Percentiles rank a stretch among this genome's conserved stretches.
Evolutionary conservation across 2,329 filamentous ascomycete genomes (phyloP).

Genomic region (Penicillium sp.): DNA sequence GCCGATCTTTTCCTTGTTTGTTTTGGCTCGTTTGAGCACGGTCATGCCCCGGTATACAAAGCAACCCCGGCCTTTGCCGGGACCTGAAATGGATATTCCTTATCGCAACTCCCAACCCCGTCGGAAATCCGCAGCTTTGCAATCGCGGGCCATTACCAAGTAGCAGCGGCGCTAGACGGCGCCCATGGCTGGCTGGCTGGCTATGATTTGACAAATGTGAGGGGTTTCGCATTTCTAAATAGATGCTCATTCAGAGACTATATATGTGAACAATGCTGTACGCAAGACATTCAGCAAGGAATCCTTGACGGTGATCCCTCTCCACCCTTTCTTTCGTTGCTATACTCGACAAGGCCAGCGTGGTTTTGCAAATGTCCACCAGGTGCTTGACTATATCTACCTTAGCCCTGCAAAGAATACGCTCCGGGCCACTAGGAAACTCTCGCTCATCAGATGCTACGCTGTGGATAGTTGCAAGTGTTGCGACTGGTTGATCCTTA

Average conservation of each 20-base stretch:
- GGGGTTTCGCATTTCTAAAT: background rate
- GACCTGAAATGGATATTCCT: background rate
- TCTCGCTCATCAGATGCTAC: background rate
- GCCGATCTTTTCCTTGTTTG: constrained; percentile 15
- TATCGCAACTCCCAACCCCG: constrained; percentile 5
- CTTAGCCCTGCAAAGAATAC: background rate
- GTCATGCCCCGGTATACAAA: background rate
- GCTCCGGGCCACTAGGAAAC: background rate
- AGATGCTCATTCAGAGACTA: background rate
- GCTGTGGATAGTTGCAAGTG: background rate
- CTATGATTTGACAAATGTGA: constrained; percentile 6
- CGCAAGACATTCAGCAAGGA: background rate
- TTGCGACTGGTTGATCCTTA: background rate
- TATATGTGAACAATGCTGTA: background rate
- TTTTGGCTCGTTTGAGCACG: constrained; percentile 1
- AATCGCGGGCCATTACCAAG: background rate
- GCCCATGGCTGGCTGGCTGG: constrained; percentile 1
- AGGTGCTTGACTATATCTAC: background rate
- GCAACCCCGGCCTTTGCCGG: background rate
- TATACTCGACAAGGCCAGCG: background rate
- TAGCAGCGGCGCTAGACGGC: background rate
- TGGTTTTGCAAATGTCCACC: background rate
- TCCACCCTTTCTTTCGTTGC: background rate
- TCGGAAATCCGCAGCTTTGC: constrained; percentile 9
- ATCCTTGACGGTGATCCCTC: background rate